These are phyloP conservation scores for Ustilago cynodontis DNA, from an alignment of 1,284 basidiomycete species.

Conservation along the genomic window DNA sequence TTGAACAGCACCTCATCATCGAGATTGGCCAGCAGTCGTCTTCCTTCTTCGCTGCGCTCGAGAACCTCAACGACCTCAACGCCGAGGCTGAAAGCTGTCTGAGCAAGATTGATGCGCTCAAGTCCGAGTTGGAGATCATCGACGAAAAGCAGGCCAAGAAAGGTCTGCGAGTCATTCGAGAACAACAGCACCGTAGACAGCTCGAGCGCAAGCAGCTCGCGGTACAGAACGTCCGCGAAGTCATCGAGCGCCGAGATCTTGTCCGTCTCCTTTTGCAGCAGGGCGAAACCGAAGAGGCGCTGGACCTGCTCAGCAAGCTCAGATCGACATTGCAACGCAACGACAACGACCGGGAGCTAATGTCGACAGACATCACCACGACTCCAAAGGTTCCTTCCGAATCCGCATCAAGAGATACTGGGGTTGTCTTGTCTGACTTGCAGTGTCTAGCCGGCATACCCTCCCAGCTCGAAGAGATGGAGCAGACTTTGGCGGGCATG, in stretches of 20 bases:
- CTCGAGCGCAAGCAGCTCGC: conserved; percentile 46
- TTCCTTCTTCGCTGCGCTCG: conserved; percentile 95
- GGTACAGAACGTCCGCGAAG: conserved; percentile 43
- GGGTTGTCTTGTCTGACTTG: conserved; percentile 23
- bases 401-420: neutral
- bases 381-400: neutral
- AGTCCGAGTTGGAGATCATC: conserved; percentile 79
- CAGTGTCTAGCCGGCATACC: conserved; percentile 39
- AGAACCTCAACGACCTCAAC: conserved; percentile 91
- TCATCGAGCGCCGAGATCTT: conserved; percentile 61
- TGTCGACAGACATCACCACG: neutral
- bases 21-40: conserved; percentile 91
- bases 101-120: conserved; percentile 80
- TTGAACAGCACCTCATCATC: conserved; percentile 92
- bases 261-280: conserved; percentile 57
- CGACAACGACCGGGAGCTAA: neutral
- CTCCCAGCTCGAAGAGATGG: conserved; percentile 58
- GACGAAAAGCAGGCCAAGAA: conserved; percentile 76
- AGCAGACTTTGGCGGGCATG: conserved; percentile 44
- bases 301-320: conserved; percentile 58
- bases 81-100: conserved; percentile 88
- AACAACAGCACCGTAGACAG: conserved; percentile 55
- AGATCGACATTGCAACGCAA: conserved; percentile 12
- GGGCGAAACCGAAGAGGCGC: conserved; percentile 65
- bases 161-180: conserved; percentile 46